Evolutionary conservation across 1,139 yeast species (phyloP).

Genomic region (Saccharomyces hybrid): DNA sequence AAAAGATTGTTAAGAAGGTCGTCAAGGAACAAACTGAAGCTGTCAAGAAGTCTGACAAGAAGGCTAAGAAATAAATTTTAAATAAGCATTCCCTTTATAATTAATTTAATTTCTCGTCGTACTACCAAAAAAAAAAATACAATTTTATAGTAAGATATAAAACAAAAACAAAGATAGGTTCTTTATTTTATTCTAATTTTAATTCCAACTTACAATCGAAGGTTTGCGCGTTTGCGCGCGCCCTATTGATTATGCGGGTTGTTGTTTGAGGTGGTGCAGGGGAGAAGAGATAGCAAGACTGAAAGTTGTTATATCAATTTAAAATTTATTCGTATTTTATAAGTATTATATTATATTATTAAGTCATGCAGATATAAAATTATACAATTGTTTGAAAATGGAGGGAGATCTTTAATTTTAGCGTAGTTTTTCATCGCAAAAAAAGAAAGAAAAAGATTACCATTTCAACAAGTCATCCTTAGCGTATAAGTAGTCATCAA

Average conservation of each 20-base stretch:
- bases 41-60: constrained; percentile 44
- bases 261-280: too few relatives aligned
- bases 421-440: neutral
- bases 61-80: constrained; percentile 19
- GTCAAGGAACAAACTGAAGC: constrained; percentile 89
- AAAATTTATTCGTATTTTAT: too few relatives aligned
- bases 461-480: constrained; percentile 33
- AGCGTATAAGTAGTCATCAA: constrained; percentile 35
- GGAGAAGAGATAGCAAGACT: too few relatives aligned
- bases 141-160: neutral
- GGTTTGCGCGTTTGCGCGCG: too few relatives aligned
- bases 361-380: neutral
- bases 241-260: too few relatives aligned
- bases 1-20: constrained; percentile 98
- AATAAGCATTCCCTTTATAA: neutral
- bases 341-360: neutral
- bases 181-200: neutral
- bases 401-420: neutral
- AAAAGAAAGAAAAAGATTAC: constrained; percentile 14
- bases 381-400: neutral
- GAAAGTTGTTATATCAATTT: too few relatives aligned
- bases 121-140: neutral
- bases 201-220: too few relatives aligned
- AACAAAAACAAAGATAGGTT: neutral
- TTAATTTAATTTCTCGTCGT: neutral